These are phyloP conservation scores for Alternaria tenuissima DNA, from an alignment of 2,329 filamentous ascomycete genomes.

Conservation along the genomic window DNA sequence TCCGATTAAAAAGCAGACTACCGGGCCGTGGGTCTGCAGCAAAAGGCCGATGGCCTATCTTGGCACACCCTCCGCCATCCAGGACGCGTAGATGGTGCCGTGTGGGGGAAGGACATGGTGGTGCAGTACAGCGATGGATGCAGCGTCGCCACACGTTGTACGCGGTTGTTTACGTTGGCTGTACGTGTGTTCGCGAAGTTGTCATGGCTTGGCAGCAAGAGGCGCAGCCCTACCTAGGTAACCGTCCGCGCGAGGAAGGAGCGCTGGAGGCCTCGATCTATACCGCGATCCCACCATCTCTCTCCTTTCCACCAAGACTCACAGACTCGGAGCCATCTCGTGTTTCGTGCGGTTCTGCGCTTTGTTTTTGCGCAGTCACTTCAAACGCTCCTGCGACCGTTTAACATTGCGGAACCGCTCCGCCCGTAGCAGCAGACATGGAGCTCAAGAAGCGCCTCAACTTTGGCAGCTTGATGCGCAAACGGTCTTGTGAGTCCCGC, in stretches of 20 bases:
- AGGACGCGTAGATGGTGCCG: slow-evolving; percentile 12
- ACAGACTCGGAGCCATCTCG: neutral
- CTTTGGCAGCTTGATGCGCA: slow-evolving; percentile 48
- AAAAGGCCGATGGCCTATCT: slow-evolving; percentile 1
- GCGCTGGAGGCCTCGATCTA: slow-evolving; percentile 14
- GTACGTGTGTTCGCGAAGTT: slow-evolving; percentile 6
- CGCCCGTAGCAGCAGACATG: slow-evolving; percentile 35
- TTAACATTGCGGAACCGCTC: slow-evolving; percentile 3
- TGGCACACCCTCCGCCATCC: slow-evolving; percentile 8
- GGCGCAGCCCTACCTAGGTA: slow-evolving; percentile 25
- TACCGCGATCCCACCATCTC: neutral
- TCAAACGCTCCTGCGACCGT: neutral
- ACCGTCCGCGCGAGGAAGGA: slow-evolving; percentile 6
- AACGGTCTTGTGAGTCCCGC: slow-evolving; percentile 35
- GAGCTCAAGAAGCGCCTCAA: slow-evolving; percentile 52
- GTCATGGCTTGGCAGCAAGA: slow-evolving; percentile 31
- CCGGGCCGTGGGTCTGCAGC: slow-evolving; percentile 4
- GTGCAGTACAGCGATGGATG: slow-evolving; percentile 1
- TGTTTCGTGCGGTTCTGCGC: neutral
- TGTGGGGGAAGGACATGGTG: neutral
- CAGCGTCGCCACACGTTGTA: slow-evolving; percentile 17
- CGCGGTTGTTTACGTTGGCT: slow-evolving; percentile 37
- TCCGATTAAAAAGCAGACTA: slow-evolving; percentile 6
- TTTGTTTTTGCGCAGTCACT: neutral
- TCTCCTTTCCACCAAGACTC: neutral